phyloP scores from a whole-genome alignment of 257 asterid species.

The Fraxinus anomala region DNA sequence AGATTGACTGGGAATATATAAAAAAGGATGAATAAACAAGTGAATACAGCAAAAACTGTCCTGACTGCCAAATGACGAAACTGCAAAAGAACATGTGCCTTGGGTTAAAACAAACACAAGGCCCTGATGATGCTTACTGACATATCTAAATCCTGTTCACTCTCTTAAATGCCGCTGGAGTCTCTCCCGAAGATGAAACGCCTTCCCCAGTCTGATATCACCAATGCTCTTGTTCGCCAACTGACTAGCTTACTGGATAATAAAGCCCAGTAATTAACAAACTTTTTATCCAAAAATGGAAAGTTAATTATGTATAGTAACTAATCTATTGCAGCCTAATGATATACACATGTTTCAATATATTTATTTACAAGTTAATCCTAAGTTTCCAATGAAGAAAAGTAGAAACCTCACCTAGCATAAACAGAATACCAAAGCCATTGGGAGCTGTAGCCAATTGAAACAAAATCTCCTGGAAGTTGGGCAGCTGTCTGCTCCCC shows the following conservation, averaged over 20 bases:
- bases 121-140: constrained; percentile 15
- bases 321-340: not conserved
- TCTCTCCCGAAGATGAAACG: constrained; percentile 26
- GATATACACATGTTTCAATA: not conserved
- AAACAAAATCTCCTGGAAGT: constrained; percentile 59
- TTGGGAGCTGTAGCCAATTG: constrained; percentile 54
- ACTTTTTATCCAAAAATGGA: not conserved
- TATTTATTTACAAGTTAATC: not conserved
- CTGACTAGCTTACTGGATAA: constrained; percentile 27
- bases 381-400: not conserved
- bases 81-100: not conserved
- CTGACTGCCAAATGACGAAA: not conserved
- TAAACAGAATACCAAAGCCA: constrained; percentile 63
- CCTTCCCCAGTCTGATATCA: constrained; percentile 21
- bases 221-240: constrained; percentile 21
- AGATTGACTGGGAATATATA: too few species aligned
- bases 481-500: constrained; percentile 59
- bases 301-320: not conserved
- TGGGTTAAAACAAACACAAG: not conserved
- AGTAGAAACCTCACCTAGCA: constrained; percentile 39
- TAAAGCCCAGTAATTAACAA: constrained; percentile 14
- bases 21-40: not conserved
- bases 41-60: not conserved
- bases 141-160: not conserved
- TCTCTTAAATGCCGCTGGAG: constrained; percentile 19